Conservation (phyloP, 2,329 filamentous ascomycete genomes). For the Aspergillus ustus region DNA sequence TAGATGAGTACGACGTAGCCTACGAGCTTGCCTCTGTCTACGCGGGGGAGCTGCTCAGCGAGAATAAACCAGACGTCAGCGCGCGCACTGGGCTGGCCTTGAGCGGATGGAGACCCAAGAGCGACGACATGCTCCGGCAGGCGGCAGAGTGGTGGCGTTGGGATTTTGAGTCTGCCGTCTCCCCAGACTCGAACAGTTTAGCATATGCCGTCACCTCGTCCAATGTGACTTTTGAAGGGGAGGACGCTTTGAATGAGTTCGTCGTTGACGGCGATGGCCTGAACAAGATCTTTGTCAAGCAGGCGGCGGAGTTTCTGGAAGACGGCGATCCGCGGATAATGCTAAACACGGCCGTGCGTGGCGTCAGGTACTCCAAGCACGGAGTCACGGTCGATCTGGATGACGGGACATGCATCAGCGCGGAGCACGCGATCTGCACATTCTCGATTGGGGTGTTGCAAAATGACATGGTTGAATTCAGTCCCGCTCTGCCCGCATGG, state of each 20-base stretch:
- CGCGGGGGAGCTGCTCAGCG: conserved; percentile 59
- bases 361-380: conserved; percentile 57
- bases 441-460: conserved; percentile 72
- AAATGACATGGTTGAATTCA: conserved; percentile 62
- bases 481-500: conserved; percentile 65
- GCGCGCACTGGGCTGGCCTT: conserved; percentile 61
- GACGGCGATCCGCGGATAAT: conserved; percentile 61
- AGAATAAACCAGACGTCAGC: conserved; percentile 66
- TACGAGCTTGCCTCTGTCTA: conserved; percentile 54
- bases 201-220: conserved; percentile 61
- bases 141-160: conserved; percentile 62
- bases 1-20: conserved; percentile 56
- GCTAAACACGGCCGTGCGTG: conserved; percentile 63
- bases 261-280: conserved; percentile 66
- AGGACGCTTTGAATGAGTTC: no score
- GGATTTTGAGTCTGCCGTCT: conserved; percentile 63
- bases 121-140: conserved; percentile 57
- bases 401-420: conserved; percentile 60
- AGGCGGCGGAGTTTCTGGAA: conserved; percentile 62
- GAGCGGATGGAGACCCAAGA: conserved; percentile 64
- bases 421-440: conserved; percentile 67
- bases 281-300: conserved; percentile 59
- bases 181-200: conserved; percentile 63
- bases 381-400: conserved; percentile 60
- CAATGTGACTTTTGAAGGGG: conserved; percentile 63